These are phyloP conservation scores for Mycena olivaceomarginata DNA, from an alignment of 768 basidiomycete species.

Conservation along the genomic window DNA sequence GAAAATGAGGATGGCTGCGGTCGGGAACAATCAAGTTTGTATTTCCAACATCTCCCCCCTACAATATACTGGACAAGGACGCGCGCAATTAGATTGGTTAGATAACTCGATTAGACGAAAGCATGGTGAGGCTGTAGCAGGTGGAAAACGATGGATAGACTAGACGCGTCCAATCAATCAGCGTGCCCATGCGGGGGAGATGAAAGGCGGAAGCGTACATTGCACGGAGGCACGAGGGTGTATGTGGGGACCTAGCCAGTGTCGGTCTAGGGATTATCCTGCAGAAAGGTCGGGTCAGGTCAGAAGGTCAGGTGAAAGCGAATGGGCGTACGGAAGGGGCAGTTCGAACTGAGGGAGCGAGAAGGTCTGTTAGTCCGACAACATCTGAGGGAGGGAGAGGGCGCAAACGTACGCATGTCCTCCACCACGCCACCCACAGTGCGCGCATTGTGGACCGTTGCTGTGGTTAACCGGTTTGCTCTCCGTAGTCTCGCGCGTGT, in stretches of 20 bases:
- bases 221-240: background rate
- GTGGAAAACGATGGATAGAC: constrained; percentile 9
- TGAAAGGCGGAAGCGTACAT: background rate
- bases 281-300: background rate
- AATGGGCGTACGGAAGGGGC: constrained; percentile 15
- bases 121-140: background rate
- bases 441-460: constrained; percentile 86
- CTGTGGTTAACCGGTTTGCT: constrained; percentile 59
- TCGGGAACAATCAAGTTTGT: too few species aligned
- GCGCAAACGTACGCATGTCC: constrained; percentile 24
- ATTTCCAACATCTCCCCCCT: background rate
- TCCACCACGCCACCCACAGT: constrained; percentile 82
- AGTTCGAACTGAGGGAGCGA: constrained; percentile 8
- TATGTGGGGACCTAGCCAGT: background rate
- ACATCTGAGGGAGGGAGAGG: background rate
- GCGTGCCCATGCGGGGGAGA: background rate
- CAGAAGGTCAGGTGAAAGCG: background rate
- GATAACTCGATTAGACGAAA: background rate
- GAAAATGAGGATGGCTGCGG: too few species aligned
- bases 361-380: background rate
- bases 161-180: background rate
- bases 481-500: constrained; percentile 41
- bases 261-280: background rate
- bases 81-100: constrained; percentile 4
- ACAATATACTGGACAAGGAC: background rate